Conservation (phyloP, 306 rosid genomes). For the Astragalus membranaceus region DNA sequence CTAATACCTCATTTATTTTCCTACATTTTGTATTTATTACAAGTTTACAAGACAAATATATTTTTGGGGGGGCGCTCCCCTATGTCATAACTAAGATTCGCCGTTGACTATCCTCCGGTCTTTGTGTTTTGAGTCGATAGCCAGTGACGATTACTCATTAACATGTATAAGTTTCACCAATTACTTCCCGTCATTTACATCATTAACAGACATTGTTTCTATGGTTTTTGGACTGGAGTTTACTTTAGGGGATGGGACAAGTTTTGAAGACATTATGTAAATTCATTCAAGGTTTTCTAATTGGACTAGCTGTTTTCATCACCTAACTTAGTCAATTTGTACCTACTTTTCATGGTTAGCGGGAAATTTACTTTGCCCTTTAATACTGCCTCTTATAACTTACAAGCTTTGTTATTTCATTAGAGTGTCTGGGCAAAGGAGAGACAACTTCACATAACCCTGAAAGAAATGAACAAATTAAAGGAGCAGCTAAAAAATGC, state of each 20-base stretch:
- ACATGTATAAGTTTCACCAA: background rate
- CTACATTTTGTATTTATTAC: too few species aligned
- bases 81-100: too few species aligned
- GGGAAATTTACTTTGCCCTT: background rate
- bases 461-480: constrained; percentile 72
- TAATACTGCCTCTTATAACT: background rate
- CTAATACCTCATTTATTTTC: too few species aligned
- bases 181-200: background rate
- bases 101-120: too few species aligned
- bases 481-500: constrained; percentile 67
- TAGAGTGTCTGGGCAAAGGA: constrained; percentile 85
- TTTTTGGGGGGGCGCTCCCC: too few species aligned
- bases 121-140: background rate
- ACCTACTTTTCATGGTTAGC: background rate
- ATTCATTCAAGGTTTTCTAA: background rate
- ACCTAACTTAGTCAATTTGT: background rate
- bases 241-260: background rate
- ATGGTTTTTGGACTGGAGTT: background rate
- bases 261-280: background rate
- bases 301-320: background rate
- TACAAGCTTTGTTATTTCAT: constrained; percentile 19
- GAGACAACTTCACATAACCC: constrained; percentile 72
- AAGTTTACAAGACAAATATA: too few species aligned
- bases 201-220: background rate
- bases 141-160: background rate